Evolutionary conservation across 306 rosid genomes (phyloP).

Genomic region (Cajanus cajan): DNA sequence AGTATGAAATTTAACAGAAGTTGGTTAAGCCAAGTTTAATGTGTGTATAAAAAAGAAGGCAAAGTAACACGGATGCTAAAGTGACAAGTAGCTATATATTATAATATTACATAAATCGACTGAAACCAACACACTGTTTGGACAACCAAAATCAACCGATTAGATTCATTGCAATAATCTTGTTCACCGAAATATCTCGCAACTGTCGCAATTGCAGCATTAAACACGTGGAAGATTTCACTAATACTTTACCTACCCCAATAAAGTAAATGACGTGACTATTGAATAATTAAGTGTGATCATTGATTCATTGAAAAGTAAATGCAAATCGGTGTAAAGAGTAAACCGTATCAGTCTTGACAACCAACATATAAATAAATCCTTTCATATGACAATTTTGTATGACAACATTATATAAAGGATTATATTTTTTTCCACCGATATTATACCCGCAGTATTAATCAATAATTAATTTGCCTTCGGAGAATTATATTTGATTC

Average conservation of each 20-base stretch:
- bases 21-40: not conserved
- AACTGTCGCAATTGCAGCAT: not conserved
- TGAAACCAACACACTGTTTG: not conserved
- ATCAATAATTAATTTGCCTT: no score
- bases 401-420: not conserved
- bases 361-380: not conserved
- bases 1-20: not conserved
- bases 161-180: not conserved
- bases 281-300: not conserved
- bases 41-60: not conserved
- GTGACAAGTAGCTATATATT: not conserved
- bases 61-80: not conserved
- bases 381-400: not conserved
- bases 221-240: not conserved
- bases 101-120: slow-evolving; percentile 1
- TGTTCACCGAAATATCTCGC: not conserved
- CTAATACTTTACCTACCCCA: not conserved
- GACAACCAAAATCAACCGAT: slow-evolving; percentile 20
- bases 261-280: not conserved
- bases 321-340: slow-evolving; percentile 1
- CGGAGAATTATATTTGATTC: not conserved
- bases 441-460: no score
- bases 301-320: not conserved
- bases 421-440: no score
- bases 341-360: not conserved